Evolutionary conservation across 805 yeast species (phyloP).

Genomic region (Teunomyces funiuensis): DNA sequence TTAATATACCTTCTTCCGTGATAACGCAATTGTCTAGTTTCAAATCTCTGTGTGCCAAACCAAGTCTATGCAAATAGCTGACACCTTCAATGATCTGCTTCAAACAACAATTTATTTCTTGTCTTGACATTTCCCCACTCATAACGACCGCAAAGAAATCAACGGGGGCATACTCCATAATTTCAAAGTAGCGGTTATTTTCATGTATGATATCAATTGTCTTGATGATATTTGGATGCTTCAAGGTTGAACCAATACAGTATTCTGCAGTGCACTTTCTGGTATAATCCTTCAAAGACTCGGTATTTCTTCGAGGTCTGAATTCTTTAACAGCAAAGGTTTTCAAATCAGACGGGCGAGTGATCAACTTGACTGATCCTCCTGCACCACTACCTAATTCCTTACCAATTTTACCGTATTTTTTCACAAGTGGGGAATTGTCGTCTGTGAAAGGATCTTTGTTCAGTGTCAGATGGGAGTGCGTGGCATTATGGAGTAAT

Average conservation of each 20-base stretch:
- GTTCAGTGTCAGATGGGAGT: slow-evolving; percentile 26
- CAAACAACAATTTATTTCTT: slow-evolving; percentile 78
- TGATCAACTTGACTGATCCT: slow-evolving; percentile 74
- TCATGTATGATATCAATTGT: slow-evolving; percentile 73
- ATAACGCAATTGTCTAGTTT: slow-evolving; percentile 83
- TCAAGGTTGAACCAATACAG: slow-evolving; percentile 79
- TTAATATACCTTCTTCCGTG: slow-evolving; percentile 68
- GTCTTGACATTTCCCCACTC: slow-evolving; percentile 80
- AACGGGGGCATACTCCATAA: slow-evolving; percentile 91
- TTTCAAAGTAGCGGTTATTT: slow-evolving; percentile 75
- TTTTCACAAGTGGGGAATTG: slow-evolving; percentile 34
- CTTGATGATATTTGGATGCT: slow-evolving; percentile 78
- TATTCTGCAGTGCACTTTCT: slow-evolving; percentile 87
- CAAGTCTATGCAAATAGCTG: slow-evolving; percentile 69
- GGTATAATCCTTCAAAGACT: slow-evolving; percentile 73
- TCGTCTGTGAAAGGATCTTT: slow-evolving; percentile 39
- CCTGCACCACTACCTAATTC: slow-evolving; percentile 86
- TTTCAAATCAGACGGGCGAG: slow-evolving; percentile 65
- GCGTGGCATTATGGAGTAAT: slow-evolving; percentile 36
- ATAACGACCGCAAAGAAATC: slow-evolving; percentile 86
- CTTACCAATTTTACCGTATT: slow-evolving; percentile 74
- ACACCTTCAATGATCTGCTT: slow-evolving; percentile 76
- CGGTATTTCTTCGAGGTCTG: slow-evolving; percentile 68
- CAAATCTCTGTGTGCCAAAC: slow-evolving; percentile 80
- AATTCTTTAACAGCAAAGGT: slow-evolving; percentile 85